Conservation (phyloP, 2,329 filamentous ascomycete species). For the Aspergillus hortae region DNA sequence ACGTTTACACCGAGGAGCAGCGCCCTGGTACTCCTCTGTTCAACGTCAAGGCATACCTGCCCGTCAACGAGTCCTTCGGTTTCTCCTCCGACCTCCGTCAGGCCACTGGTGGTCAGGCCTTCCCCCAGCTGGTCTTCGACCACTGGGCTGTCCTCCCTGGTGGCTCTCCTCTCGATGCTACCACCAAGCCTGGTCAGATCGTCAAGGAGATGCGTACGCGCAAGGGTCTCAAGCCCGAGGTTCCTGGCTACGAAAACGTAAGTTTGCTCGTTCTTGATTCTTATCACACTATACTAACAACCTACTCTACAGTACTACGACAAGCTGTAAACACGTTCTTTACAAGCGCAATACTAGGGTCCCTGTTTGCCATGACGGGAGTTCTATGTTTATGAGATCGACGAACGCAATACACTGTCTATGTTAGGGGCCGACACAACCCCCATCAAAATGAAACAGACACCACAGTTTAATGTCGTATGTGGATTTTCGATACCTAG, state of each 20-base stretch:
- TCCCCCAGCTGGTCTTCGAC: slow-evolving; percentile 98
- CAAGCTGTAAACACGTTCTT: slow-evolving; percentile 75
- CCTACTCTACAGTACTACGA: slow-evolving; percentile 76
- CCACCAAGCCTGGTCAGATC: slow-evolving; percentile 76
- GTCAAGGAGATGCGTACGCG: slow-evolving; percentile 93
- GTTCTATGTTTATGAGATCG: slow-evolving; percentile 41
- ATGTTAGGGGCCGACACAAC: slow-evolving; percentile 13
- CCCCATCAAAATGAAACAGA: slow-evolving; percentile 25
- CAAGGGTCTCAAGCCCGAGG: slow-evolving; percentile 97
- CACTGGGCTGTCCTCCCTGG: slow-evolving; percentile 96
- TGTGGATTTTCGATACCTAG: slow-evolving; percentile 28
- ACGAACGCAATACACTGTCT: slow-evolving; percentile 40
- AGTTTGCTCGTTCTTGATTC: slow-evolving; percentile 45
- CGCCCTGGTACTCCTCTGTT: slow-evolving; percentile 97
- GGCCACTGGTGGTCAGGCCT: slow-evolving; percentile 93
- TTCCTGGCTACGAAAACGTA: slow-evolving; percentile 93
- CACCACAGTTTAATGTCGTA: slow-evolving; percentile 27
- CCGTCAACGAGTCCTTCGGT: slow-evolving; percentile 96
- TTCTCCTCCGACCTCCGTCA: slow-evolving; percentile 97
- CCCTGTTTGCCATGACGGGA: slow-evolving; percentile 32
- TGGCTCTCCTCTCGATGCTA: slow-evolving; percentile 83
- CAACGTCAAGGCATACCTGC: slow-evolving; percentile 97
- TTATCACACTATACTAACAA: slow-evolving; percentile 16
- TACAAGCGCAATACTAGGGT: slow-evolving; percentile 39
- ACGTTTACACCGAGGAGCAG: slow-evolving; percentile 98